These are phyloP conservation scores for Puccinellia tenuiflora DNA, from an alignment of 176 grass and related monocot species.

Conservation along the genomic window DNA sequence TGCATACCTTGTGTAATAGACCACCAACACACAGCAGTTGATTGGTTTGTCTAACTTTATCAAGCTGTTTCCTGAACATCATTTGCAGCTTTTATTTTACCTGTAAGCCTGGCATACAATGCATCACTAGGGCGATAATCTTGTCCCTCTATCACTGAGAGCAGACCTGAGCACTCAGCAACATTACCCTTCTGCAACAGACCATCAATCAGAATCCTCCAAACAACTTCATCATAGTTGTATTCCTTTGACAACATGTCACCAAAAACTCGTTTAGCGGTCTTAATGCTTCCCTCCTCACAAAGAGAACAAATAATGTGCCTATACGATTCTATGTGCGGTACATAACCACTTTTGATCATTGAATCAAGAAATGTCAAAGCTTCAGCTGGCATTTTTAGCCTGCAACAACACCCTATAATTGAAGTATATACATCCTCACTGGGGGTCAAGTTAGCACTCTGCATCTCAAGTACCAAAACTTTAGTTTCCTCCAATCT, in stretches of 20 bases:
- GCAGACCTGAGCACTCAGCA: slow-evolving; percentile 45
- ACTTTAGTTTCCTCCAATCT: slow-evolving; percentile 67
- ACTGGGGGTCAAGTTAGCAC: slow-evolving; percentile 37
- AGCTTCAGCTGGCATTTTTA: slow-evolving; percentile 63
- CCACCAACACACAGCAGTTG: slow-evolving; percentile 5
- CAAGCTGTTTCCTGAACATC: slow-evolving; percentile 32
- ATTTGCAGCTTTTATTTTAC: slow-evolving; percentile 30
- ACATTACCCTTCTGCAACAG: slow-evolving; percentile 53
- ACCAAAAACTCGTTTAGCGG: slow-evolving; percentile 57
- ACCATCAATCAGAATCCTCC: slow-evolving; percentile 81
- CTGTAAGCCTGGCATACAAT: slow-evolving; percentile 45
- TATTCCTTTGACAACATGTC: slow-evolving; percentile 56
- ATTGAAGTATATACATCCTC: slow-evolving; percentile 64
- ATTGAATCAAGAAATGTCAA: slow-evolving; percentile 68
- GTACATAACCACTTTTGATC: slow-evolving; percentile 51
- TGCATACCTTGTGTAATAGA: slow-evolving; percentile 11
- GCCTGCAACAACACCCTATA: slow-evolving; percentile 64
- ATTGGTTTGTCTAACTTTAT: slow-evolving; percentile 24
- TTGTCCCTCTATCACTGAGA: slow-evolving; percentile 61
- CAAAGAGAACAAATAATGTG: slow-evolving; percentile 64
- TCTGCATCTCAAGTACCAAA: slow-evolving; percentile 51
- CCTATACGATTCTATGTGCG: slow-evolving; percentile 63
- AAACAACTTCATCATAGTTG: slow-evolving; percentile 76
- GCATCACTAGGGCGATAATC: slow-evolving; percentile 39
- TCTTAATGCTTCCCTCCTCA: slow-evolving; percentile 59